Percentiles rank a stretch among this genome's conserved stretches.
Conservation (phyloP, 352 stramenopile genomes). For the Chrysophaeum taylorii region DNA sequence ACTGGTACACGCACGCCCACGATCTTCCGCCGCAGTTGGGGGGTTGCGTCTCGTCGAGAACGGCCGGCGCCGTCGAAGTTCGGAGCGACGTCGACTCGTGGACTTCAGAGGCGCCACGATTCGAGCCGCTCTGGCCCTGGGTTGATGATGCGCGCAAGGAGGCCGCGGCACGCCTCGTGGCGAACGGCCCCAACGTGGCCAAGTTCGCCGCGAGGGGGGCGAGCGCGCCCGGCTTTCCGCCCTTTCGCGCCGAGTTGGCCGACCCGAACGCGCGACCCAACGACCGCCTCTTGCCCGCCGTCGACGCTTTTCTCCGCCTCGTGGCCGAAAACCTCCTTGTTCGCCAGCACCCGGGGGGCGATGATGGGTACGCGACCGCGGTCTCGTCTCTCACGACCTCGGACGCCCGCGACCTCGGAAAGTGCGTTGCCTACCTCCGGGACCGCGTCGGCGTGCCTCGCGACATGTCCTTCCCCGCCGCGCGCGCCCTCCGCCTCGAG, state of each 20-base stretch:
- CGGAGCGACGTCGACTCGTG: slow-evolving; percentile 38
- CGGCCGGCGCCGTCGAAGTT: slow-evolving; percentile 11
- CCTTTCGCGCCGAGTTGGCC: slow-evolving; percentile 16
- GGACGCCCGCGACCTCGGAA: not conserved
- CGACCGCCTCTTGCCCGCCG: not conserved
- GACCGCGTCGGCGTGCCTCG: slow-evolving; percentile 11
- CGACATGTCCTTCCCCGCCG: not conserved
- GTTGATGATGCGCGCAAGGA: slow-evolving; percentile 34
- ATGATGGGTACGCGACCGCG: not conserved
- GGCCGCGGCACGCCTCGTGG: slow-evolving; percentile 39
- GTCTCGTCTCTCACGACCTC: not conserved
- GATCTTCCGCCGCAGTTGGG: slow-evolving; percentile 61
- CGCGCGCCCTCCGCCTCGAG: not conserved
- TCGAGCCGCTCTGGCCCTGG: slow-evolving; percentile 40
- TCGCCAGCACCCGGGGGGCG: no score
- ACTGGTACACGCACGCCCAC: slow-evolving; percentile 65
- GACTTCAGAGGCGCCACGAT: slow-evolving; percentile 32
- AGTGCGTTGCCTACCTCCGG: not conserved
- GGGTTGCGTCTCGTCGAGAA: slow-evolving; percentile 32
- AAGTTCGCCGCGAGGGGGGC: slow-evolving; percentile 37
- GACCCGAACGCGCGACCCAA: slow-evolving; percentile 24
- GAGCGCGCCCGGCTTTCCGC: slow-evolving; percentile 14
- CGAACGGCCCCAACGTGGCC: slow-evolving; percentile 43
- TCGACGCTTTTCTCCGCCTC: slow-evolving; percentile 20
- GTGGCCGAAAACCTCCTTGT: not conserved